Conservation (phyloP, 2,329 filamentous ascomycete species). For the Leptographium lundbergii region DNA sequence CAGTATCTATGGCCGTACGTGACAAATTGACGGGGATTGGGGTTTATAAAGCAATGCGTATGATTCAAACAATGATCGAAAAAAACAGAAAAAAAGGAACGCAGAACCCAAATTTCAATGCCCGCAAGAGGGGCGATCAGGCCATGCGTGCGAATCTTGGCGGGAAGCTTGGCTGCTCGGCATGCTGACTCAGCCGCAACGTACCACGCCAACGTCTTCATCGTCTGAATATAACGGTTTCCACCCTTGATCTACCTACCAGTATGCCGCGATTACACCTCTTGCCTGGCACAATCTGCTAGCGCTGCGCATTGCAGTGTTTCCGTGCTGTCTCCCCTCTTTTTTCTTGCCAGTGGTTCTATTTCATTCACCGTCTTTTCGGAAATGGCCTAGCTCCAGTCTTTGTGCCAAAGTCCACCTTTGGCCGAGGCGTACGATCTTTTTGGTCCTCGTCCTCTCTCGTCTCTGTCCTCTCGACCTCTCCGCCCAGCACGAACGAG, state of each 20-base stretch:
- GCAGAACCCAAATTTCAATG: too few species aligned
- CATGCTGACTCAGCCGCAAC: too few species aligned
- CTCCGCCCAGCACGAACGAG: background rate
- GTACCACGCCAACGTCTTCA: too few species aligned
- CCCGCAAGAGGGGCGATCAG: too few species aligned
- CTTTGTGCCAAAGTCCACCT: background rate
- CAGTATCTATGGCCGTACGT: too few species aligned
- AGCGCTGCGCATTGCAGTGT: background rate
- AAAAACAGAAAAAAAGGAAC: too few species aligned
- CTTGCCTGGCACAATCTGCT: background rate
- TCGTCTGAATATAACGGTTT: background rate
- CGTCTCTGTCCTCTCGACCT: background rate
- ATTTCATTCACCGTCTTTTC: background rate
- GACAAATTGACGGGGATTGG: too few species aligned
- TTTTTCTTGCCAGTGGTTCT: background rate
- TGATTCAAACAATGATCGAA: too few species aligned
- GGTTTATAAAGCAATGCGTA: too few species aligned
- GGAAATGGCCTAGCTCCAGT: background rate
- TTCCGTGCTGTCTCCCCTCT: background rate
- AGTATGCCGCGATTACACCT: background rate
- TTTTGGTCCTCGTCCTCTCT: background rate
- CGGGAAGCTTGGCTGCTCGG: too few species aligned
- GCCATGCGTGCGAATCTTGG: too few species aligned
- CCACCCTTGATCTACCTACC: too few species aligned
- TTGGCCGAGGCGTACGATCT: background rate